These are phyloP conservation scores for Eutrema heterophyllum DNA, from an alignment of 345 rosid genomes.

Conservation along the genomic window DNA sequence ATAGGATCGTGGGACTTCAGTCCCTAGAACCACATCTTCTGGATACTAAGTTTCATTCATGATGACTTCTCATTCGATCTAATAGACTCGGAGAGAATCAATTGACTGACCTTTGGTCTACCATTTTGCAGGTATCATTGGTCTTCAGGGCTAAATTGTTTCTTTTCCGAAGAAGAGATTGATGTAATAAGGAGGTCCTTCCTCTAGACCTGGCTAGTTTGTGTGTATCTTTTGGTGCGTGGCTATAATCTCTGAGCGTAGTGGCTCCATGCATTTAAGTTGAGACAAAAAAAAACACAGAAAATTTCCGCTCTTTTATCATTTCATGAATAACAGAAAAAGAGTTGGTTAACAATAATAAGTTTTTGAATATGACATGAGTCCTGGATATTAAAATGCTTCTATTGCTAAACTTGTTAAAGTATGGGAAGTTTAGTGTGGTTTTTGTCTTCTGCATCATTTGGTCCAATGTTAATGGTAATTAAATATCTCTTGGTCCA, in stretches of 20 bases:
- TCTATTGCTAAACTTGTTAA: background rate
- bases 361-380: background rate
- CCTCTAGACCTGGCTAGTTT: conserved; percentile 10
- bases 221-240: conserved; percentile 7
- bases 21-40: background rate
- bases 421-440: background rate
- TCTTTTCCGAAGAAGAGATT: background rate
- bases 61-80: background rate
- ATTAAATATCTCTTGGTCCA: too few species aligned
- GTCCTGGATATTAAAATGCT: background rate
- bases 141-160: conserved; percentile 33
- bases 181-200: conserved; percentile 18
- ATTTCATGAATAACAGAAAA: conserved; percentile 2
- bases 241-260: background rate
- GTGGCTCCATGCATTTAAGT: background rate
- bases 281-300: background rate
- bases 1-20: background rate
- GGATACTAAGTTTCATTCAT: background rate
- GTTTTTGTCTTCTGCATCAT: too few species aligned
- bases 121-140: conserved; percentile 29
- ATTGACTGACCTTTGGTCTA: background rate
- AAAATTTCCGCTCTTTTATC: background rate
- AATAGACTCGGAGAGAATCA: background rate
- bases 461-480: too few species aligned
- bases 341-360: background rate